Evolutionary conservation across 2,329 filamentous ascomycete genomes (phyloP).

Genomic region (Clarireedia homoeocarpa): DNA sequence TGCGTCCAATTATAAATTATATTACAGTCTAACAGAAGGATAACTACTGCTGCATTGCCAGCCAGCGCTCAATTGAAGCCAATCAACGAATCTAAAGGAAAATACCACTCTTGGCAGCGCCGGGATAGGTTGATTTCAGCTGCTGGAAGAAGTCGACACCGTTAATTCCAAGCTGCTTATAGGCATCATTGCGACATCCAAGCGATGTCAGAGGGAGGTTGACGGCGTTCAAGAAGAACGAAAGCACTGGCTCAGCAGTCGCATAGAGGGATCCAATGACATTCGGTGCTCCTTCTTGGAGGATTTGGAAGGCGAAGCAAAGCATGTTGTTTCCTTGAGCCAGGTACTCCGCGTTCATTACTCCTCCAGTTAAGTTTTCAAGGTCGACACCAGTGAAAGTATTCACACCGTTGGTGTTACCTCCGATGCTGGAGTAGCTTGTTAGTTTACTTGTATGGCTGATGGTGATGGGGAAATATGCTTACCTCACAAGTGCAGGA

Average conservation of each 20-base stretch:
- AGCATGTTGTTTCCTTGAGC: constrained; percentile 40
- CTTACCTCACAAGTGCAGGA: neutral
- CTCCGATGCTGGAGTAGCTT: neutral
- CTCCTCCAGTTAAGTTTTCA: constrained; percentile 35
- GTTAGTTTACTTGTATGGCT: neutral
- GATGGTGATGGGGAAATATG: neutral
- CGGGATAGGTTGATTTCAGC: neutral
- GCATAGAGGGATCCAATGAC: neutral
- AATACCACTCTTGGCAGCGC: neutral
- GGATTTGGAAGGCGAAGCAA: constrained; percentile 31
- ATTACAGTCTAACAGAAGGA: too few relatives aligned
- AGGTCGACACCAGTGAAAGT: constrained; percentile 41
- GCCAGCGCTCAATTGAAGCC: neutral
- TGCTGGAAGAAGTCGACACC: neutral
- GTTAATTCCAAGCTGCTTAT: neutral
- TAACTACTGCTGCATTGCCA: too few relatives aligned
- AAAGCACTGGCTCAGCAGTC: neutral
- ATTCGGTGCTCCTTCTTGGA: neutral
- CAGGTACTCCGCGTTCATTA: constrained; percentile 36
- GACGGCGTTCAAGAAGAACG: neutral
- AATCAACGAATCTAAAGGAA: neutral
- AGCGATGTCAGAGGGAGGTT: neutral
- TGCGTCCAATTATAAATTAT: too few relatives aligned
- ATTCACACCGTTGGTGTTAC: constrained; percentile 26
- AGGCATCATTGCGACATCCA: neutral